Evolutionary conservation across 495 filamentous ascomycete genomes (phyloP), one percentile per base, ranked within the genome.

Genomic region (Penicillium fimorum): DNA sequence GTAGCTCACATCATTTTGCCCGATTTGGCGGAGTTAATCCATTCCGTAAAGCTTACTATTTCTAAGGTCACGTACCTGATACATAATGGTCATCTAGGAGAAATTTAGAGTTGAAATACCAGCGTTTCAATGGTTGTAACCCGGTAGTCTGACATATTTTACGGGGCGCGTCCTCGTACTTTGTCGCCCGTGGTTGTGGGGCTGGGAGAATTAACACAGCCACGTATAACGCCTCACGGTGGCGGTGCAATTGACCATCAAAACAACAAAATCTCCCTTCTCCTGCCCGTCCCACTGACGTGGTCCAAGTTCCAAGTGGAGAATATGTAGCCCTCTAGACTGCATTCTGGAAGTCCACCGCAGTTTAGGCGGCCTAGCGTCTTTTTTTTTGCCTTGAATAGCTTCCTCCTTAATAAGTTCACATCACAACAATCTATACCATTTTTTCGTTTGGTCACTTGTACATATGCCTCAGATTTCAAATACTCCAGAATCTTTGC

Each of bases 401-500:
- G 61, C 41, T 55, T 30, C 43, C 32, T 42, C 37, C 35, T 42
- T 5, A 44, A 32, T 37, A 47, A 32, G 41, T 58, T 13, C 33
- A 32, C 41, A 17, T 45, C 20, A 20, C 40, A 25, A 25, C 44
- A 30, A 45, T 48, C 18, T 27, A 17, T 22, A 41, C 12, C 7
- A 15, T 29, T 38, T 15, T 17, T 38, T 37, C 38, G 17, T 47
- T 24, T 35, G 47, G 25, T 37, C 29, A 2, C 12, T 22, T 20
- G 12, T 2, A 30, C 29, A 33, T 20, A 93, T 93, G 89, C 85
- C 90, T 50, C 84, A 87, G 70, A 85, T 89, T 60, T 79, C 86
- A 45, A 85, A 89, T 62, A 96, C 94, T 0, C 93, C 95, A 52
- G 93, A 97, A 72, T 82, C 89, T 17, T 71, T 88, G 22, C 67